Evolutionary conservation across 371 early-diverging fungal species (phyloP).

Genomic region (Nosema muscidifuracis): DNA sequence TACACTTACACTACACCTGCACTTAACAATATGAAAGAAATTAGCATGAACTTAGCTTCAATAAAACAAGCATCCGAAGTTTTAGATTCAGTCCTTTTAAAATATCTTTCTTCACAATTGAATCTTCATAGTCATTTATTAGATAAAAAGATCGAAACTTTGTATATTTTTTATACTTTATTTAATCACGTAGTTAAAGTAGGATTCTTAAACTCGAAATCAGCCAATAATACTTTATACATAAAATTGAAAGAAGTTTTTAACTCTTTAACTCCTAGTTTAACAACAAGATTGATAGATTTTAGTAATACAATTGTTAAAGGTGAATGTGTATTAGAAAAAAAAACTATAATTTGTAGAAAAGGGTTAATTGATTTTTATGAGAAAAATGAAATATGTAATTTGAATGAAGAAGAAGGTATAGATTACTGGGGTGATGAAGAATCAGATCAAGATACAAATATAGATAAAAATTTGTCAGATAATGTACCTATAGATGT

Average conservation of each 20-base stretch:
- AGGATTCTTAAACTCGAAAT: constrained; percentile 12
- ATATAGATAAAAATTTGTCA: not conserved
- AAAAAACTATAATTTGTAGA: not conserved
- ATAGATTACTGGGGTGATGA: constrained; percentile 2
- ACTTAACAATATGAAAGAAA: not conserved
- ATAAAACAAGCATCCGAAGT: constrained; percentile 3
- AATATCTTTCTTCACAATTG: constrained; percentile 10
- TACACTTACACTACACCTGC: not conserved
- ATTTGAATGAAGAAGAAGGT: constrained; percentile 4
- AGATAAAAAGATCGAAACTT: constrained; percentile 20
- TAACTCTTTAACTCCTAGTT: constrained; percentile 15
- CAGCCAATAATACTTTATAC: not conserved
- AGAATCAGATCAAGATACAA: not conserved
- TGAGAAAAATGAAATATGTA: not conserved
- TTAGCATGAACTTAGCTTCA: constrained; percentile 4
- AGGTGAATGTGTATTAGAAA: not conserved
- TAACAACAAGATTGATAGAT: constrained; percentile 18
- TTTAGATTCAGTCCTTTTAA: constrained; percentile 11
- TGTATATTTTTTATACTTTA: constrained; percentile 28
- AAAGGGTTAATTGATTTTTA: not conserved
- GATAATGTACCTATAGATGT: not conserved
- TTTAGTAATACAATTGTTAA: constrained; percentile 14
- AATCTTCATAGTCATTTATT: constrained; percentile 6
- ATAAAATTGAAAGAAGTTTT: constrained; percentile 3
- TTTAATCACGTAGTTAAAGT: constrained; percentile 33